Base-by-base conservation (phyloP, 179 eudicot genomes). In the Heliamphora ciliata region DNA sequence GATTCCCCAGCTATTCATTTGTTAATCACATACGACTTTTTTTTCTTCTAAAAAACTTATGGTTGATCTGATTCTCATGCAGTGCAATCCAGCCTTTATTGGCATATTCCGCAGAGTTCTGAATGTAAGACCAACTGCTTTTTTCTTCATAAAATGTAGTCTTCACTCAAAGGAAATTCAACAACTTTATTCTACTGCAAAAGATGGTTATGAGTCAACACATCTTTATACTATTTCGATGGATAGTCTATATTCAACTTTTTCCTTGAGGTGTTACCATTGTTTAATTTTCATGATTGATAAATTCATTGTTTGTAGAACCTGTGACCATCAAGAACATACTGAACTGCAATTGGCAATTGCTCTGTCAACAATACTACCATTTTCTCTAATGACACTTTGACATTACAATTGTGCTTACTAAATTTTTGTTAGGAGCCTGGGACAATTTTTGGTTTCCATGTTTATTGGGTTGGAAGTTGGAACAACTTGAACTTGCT, bases 201-300 rank as follows among this genome's bases (percentile, higher is more conserved):
- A 91, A 83, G 99, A 96, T 87, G 92, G 97, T 74, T 96, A 90
- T 9, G 99, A 96, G 84, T 96, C 99, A 71, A 94, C 98, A 51
- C 91, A 90, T 67, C 93, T 96, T 74, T 85, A 87, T 77, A 83
- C 96, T 65, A 88, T 94, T 80, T 87, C 93, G 74, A 65, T 84
- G 91, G 98, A 94, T 80, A 82, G 91, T 87, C 81, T 14, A 61
- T 76, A 9, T 65, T 73, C 69, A 17, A 24, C 63, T 17, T 67
- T 51, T 52, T n/a, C 63, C 59, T 8, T 67, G 65, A 51, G 75
- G 58, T 55, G 67, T 13, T 60, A 44, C 77, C 52, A 21, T 24
- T 17, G 5, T 8, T 15, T 8, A 44, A 6, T 13, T 47, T n/a
- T 75, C 9, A 64, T 50, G 61, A 54, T 18, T 31, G n/a, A 8